These are phyloP conservation scores for Pulicaria dysenterica DNA, from an alignment of 129 eudicot genomes.

Conservation along the genomic window DNA sequence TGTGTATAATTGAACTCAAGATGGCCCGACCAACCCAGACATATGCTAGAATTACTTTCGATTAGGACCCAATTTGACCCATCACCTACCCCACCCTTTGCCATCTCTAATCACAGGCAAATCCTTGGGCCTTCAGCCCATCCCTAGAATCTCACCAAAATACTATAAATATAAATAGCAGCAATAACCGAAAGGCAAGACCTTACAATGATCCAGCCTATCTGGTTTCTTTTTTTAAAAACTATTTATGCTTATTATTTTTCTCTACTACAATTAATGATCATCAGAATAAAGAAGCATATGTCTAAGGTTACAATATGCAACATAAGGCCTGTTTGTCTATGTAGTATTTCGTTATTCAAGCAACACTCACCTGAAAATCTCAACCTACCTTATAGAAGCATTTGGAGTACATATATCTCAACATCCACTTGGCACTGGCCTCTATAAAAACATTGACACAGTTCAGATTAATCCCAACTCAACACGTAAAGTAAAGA, in stretches of 20 bases:
- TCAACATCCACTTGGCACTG: slow-evolving; percentile 71
- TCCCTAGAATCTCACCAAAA: slow-evolving; percentile 4
- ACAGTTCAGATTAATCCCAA: slow-evolving; percentile 60
- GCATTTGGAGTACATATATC: slow-evolving; percentile 70
- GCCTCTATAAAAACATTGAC: slow-evolving; percentile 82
- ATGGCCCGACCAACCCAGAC: no score
- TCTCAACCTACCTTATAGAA: slow-evolving; percentile 85
- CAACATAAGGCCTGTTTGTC: no score
- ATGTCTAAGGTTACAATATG: neutral
- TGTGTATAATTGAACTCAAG: no score
- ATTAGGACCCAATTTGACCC: neutral
- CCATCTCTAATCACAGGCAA: neutral
- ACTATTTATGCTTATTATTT: neutral
- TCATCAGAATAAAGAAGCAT: neutral
- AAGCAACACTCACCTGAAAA: slow-evolving; percentile 92
- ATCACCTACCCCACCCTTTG: neutral
- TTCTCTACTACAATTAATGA: neutral
- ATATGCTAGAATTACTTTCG: neutral
- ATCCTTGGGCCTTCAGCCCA: neutral
- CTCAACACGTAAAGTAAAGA: neutral
- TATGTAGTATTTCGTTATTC: slow-evolving; percentile 16
- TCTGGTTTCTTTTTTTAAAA: neutral
- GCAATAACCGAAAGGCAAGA: neutral
- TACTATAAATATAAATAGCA: neutral
- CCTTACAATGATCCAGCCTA: slow-evolving; percentile 4